phyloP scores from a whole-genome alignment of 2,329 filamentous ascomycete genomes.

The Trichoderma asperellum region DNA sequence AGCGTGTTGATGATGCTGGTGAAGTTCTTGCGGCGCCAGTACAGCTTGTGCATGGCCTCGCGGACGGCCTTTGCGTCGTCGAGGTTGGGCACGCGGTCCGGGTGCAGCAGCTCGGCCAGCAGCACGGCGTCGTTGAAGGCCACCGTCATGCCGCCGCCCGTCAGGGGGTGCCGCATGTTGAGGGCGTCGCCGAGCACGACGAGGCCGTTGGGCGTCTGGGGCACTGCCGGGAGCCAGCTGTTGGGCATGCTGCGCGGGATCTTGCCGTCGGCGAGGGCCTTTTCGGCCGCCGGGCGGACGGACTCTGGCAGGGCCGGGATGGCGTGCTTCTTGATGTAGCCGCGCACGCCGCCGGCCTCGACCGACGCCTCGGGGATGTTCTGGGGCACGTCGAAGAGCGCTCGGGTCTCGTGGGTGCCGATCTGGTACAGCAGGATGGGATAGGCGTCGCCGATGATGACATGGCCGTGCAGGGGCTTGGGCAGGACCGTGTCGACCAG shows the following conservation, averaged over 20 bases:
- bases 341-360: constrained; percentile 79
- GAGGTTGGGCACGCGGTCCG: constrained; percentile 68
- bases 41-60: constrained; percentile 72
- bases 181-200: constrained; percentile 89
- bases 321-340: constrained; percentile 78
- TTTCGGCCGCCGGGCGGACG: constrained; percentile 73
- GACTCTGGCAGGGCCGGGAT: constrained; percentile 74
- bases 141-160: constrained; percentile 97
- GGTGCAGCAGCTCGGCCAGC: constrained; percentile 73
- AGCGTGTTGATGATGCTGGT: constrained; percentile 95
- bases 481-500: constrained; percentile 85
- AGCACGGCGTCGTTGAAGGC: constrained; percentile 90
- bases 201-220: constrained; percentile 63
- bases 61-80: constrained; percentile 68
- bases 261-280: constrained; percentile 76
- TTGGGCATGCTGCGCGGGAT: constrained; percentile 90
- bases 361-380: constrained; percentile 73
- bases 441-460: constrained; percentile 75
- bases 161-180: constrained; percentile 99
- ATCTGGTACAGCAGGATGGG: constrained; percentile 97
- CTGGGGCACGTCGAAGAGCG: constrained; percentile 84
- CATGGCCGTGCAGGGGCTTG: constrained; percentile 76
- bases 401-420: constrained; percentile 89
- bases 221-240: constrained; percentile 81
- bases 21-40: constrained; percentile 83